These are phyloP conservation scores for Penicillium ochrochloron DNA, from an alignment of 495 filamentous ascomycete genomes.

Conservation along the genomic window DNA sequence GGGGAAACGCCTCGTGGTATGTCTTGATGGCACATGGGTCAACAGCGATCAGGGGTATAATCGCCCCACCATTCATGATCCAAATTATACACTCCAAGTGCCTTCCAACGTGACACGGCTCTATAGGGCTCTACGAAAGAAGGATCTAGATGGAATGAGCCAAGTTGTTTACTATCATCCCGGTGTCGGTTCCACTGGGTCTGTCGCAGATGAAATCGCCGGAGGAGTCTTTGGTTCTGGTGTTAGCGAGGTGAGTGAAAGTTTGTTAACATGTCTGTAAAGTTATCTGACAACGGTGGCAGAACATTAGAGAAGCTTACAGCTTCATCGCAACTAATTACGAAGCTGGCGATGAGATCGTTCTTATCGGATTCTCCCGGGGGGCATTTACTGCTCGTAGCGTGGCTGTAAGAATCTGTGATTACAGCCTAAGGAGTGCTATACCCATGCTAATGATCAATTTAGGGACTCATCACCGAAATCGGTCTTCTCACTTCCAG, in stretches of 20 bases:
- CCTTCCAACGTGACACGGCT: constrained; percentile 53
- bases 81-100: constrained; percentile 33
- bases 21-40: constrained; percentile 53
- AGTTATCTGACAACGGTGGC: constrained; percentile 14
- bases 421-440: not conserved
- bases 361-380: constrained; percentile 72
- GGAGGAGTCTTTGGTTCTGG: constrained; percentile 56
- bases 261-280: constrained; percentile 1
- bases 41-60: constrained; percentile 33
- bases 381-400: constrained; percentile 74
- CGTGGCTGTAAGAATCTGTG: constrained; percentile 39
- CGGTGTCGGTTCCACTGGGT: constrained; percentile 55
- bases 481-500: constrained; percentile 67
- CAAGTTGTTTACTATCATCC: constrained; percentile 61
- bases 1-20: constrained; percentile 42
- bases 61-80: constrained; percentile 21
- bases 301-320: constrained; percentile 70
- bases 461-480: constrained; percentile 60
- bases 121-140: constrained; percentile 40
- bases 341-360: constrained; percentile 67
- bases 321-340: constrained; percentile 71
- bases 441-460: not conserved
- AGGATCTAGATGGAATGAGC: constrained; percentile 30
- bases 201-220: constrained; percentile 45
- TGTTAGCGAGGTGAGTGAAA: constrained; percentile 47